Evolutionary conservation across 179 eudicot genomes (phyloP), one percentile per base, ranked within the genome.

Genomic region (Pouteria campechiana): DNA sequence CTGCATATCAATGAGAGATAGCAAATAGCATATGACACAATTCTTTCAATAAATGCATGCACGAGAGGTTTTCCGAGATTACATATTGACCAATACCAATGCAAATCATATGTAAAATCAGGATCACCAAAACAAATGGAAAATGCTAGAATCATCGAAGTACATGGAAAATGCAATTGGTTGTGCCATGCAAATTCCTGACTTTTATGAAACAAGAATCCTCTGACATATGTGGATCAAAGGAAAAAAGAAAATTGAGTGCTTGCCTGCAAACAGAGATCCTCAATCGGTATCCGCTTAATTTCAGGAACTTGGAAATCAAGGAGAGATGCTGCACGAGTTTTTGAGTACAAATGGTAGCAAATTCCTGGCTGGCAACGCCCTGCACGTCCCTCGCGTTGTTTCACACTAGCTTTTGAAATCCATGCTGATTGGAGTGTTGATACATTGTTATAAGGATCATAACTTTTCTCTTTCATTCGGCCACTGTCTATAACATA

Each of bases 231-330:
- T 17, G 32, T 12, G n/a, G 6, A 29, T n/a, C n/a, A n/a, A n/a
- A n/a, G 12, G 44, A 33, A 27, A 15, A 11, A 15, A 27, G 25
- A 32, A 21, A 50, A 37, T 37, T 22, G 42, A 5, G 25, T 72
- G 87, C 99, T 96, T 87, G 99, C 99, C 99, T 87, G 99, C 68
- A 92, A 67, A 50, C 99, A 92, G 21, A 92, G 74, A 66, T 92
- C 99, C 63, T 92, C 99, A 46, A 87, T 61, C 2, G 96, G 94
- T 44, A 83, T 88, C 64, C 96, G 63, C 67, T 52, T 69, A 16
- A 92, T 78, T 71, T 92, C 99, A 32, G 96, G 99, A 41, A 80
- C 72, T 65, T 79, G 96, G 65, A 87, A 92, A 37, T 83, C 86
- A 16, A 68, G 70, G 46, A 92, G 54, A 3, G 96, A 83, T 22